phyloP scores from a whole-genome alignment of 208 protist genomes.

The Leishmania aethiopica region DNA sequence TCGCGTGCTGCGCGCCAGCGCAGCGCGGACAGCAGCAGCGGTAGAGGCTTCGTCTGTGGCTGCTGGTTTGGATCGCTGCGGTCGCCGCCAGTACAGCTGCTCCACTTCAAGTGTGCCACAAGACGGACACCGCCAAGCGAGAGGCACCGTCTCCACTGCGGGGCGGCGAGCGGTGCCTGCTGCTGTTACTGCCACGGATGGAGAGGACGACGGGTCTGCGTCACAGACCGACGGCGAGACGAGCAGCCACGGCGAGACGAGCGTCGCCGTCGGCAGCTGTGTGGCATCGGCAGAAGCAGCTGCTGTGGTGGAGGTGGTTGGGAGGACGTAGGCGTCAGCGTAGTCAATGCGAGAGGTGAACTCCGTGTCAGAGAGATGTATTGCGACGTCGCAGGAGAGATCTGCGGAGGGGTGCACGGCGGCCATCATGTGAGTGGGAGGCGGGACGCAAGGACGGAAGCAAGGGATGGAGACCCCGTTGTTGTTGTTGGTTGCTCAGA shows the following conservation, averaged over 20 bases:
- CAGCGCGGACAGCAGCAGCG: constrained; percentile 2
- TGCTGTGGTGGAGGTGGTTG: constrained; percentile 6
- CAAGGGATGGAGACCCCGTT: not conserved
- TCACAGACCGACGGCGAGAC: not conserved
- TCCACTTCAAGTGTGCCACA: constrained; percentile 44
- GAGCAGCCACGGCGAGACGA: constrained; percentile 49
- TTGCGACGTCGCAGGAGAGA: not conserved
- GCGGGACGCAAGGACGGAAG: not conserved
- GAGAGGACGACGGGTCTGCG: not conserved
- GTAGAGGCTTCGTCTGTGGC: not conserved
- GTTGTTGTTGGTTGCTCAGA: not conserved
- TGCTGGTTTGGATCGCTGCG: not conserved
- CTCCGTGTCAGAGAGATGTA: constrained; percentile 42
- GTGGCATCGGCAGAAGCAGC: not conserved
- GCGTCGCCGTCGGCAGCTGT: constrained; percentile 6
- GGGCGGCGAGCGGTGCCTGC: not conserved
- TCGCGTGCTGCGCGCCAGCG: constrained; percentile 3
- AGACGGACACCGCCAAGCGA: constrained; percentile 54
- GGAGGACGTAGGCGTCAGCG: constrained; percentile 53
- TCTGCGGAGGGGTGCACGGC: not conserved
- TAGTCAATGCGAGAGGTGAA: constrained; percentile 48
- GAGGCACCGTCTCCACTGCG: constrained; percentile 23
- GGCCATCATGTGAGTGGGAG: not conserved
- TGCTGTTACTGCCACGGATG: not conserved
- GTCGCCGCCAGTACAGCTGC: constrained; percentile 34